Evolutionary conservation across 2,329 filamentous ascomycete genomes (phyloP), one percentile per base, ranked within the genome.

Genomic region (Colletotrichum orchidophilum): DNA sequence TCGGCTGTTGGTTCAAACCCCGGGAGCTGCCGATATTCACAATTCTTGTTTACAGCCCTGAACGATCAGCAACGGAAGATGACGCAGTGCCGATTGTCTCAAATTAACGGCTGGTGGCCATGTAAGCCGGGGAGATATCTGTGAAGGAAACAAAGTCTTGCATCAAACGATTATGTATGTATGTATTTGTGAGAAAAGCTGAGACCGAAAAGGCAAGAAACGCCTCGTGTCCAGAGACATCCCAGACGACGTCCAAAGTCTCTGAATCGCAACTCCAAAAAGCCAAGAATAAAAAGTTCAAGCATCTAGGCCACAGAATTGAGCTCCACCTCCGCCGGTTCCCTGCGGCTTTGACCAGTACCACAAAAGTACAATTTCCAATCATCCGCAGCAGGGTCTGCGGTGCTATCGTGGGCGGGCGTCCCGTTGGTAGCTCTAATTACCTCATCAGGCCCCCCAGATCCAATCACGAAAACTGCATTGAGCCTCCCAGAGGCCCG

Each of bases 321-420:
- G 42, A 63, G 53, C 64, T 71, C 64, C 64, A 69, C 64, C 69
- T 71, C 69, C 64, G 53, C 69, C 65, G 58, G 68, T 71, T 54
- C 64, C 46, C 58, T 24, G 42, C 69, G 53, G 53, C 59, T 63
- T 63, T 69, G 31, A 24, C 39, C 18, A 68, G 58, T 31, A 67
- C 57, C 64, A 71, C 52, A 59, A 49, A 70, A 63, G 35, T 50
- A 26, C 52, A 31, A 31, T 35, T 33, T 29, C 58, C 59, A 52
- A 35, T 27, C 29, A 58, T 18, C 31, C 50, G 42, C 64, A 59
- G 18, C 69, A 68, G 69, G 64, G 53, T 54, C 58, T 59, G 52
- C 26, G 26, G 54, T 71, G 54, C 49, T 70, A 62, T 71, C 55
- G 26, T 26, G 29, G 29, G 46, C 60, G 53, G 57, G 62, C 59